phyloP scores from a whole-genome alignment of 352 stramenopile species.

The Pythium sp. region DNA sequence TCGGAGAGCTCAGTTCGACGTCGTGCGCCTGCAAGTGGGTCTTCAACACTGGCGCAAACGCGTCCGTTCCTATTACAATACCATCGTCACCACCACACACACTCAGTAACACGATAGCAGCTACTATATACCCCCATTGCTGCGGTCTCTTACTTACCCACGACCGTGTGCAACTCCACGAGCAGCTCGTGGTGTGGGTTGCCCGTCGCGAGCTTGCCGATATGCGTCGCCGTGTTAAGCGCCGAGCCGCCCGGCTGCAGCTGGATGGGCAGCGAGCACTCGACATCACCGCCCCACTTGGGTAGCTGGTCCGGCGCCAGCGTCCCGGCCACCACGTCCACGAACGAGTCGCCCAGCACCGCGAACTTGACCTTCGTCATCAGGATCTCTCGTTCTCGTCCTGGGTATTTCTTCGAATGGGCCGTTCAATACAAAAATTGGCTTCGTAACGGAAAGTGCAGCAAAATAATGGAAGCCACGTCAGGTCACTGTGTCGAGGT shows the following conservation, averaged over 20 bases:
- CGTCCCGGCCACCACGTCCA: slow-evolving; percentile 80
- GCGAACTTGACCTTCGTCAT: slow-evolving; percentile 45
- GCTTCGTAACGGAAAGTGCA: not conserved
- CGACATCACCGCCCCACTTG: slow-evolving; percentile 75
- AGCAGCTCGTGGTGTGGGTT: slow-evolving; percentile 26
- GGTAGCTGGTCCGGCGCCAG: slow-evolving; percentile 60
- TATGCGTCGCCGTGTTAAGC: slow-evolving; percentile 81
- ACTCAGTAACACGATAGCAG: not conserved
- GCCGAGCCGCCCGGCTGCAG: slow-evolving; percentile 78
- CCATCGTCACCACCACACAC: not conserved
- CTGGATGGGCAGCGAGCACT: slow-evolving; percentile 63
- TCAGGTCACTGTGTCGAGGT: not conserved
- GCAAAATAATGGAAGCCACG: not conserved
- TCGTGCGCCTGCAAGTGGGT: slow-evolving; percentile 37
- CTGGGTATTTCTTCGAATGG: not conserved
- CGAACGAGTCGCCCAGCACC: slow-evolving; percentile 64
- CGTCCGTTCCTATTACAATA: slow-evolving; percentile 35
- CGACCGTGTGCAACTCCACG: slow-evolving; percentile 58
- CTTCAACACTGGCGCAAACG: slow-evolving; percentile 42
- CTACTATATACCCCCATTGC: not conserved
- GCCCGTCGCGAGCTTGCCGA: slow-evolving; percentile 47
- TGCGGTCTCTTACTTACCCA: slow-evolving; percentile 29
- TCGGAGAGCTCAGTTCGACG: slow-evolving; percentile 45
- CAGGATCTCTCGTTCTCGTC: not conserved
- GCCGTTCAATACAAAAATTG: not conserved